Conservation (phyloP, 2,329 filamentous ascomycete species). For the Aspergillus niger region DNA sequence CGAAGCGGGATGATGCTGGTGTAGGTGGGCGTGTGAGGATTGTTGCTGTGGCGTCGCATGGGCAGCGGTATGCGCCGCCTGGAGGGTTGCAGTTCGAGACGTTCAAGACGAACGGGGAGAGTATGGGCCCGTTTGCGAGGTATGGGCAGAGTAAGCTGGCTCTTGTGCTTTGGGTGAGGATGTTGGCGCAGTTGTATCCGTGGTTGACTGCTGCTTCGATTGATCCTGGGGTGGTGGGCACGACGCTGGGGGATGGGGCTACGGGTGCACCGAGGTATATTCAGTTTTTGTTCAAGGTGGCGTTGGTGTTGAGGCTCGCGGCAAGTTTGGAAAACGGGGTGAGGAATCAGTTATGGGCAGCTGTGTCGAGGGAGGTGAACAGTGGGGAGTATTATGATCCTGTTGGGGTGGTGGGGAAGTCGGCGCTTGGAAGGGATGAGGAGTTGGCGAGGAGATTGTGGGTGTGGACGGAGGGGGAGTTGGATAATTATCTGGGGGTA, state of each 20-base stretch:
- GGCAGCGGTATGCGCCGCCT: not conserved
- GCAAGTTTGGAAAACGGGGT: slow-evolving; percentile 1
- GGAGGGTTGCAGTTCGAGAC: slow-evolving; percentile 5
- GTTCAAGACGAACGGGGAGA: not conserved
- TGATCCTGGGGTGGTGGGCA: slow-evolving; percentile 54
- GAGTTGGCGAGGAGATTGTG: slow-evolving; percentile 37
- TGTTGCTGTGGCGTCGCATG: slow-evolving; percentile 41
- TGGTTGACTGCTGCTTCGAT: slow-evolving; percentile 47
- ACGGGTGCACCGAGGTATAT: not conserved
- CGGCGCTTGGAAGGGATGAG: slow-evolving; percentile 24
- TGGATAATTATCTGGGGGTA: slow-evolving; percentile 5
- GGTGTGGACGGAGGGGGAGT: slow-evolving; percentile 38
- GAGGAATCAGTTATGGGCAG: slow-evolving; percentile 7
- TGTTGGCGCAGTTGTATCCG: slow-evolving; percentile 49
- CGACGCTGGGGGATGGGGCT: slow-evolving; percentile 25
- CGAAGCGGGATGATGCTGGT: slow-evolving; percentile 18
- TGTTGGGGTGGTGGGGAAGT: slow-evolving; percentile 32
- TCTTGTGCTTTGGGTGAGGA: slow-evolving; percentile 50
- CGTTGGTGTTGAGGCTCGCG: not conserved
- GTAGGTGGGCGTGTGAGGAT: slow-evolving; percentile 47
- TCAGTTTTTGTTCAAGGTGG: slow-evolving; percentile 1
- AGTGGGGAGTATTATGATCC: slow-evolving; percentile 50
- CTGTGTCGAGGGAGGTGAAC: slow-evolving; percentile 28
- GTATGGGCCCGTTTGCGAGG: slow-evolving; percentile 34
- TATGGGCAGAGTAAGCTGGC: slow-evolving; percentile 56